phyloP scores from a whole-genome alignment of 208 protist species.

The Trypanosoma avium region DNA sequence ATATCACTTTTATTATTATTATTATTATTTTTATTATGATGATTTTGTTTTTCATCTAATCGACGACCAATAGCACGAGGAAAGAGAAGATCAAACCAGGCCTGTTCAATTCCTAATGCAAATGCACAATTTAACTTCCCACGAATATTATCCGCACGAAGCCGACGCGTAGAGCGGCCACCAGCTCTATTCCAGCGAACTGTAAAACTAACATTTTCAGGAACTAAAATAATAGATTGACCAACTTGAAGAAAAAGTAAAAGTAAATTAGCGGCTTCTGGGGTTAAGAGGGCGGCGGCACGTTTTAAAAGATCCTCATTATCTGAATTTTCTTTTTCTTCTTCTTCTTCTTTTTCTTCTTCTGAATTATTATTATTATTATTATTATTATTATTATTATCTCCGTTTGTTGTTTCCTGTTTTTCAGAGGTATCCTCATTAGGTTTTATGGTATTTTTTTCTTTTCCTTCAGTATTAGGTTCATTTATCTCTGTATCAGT shows the following conservation, averaged over 20 bases:
- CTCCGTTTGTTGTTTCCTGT: not conserved
- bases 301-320: conserved; percentile 5
- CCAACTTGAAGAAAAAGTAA: conserved; percentile 41
- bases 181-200: conserved; percentile 53
- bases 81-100: conserved; percentile 68
- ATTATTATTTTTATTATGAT: not conserved
- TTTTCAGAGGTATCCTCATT: too few species aligned
- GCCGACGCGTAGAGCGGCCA: conserved; percentile 39
- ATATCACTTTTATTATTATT: not conserved
- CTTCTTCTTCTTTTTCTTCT: conserved; percentile 21
- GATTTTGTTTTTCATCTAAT: not conserved
- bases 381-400: not conserved
- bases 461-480: too few species aligned
- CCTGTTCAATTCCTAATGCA: conserved; percentile 63
- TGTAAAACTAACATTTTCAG: conserved; percentile 53
- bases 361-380: too few species aligned
- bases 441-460: too few species aligned
- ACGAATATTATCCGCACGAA: conserved; percentile 67
- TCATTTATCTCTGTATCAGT: too few species aligned
- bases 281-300: conserved; percentile 44
- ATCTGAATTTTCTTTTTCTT: conserved; percentile 26
- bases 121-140: conserved; percentile 37
- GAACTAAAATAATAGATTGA: conserved; percentile 27
- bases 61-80: conserved; percentile 27
- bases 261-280: conserved; percentile 48